Evolutionary conservation across 345 rosid species (phyloP).

Genomic region (Durio zibethinus): DNA sequence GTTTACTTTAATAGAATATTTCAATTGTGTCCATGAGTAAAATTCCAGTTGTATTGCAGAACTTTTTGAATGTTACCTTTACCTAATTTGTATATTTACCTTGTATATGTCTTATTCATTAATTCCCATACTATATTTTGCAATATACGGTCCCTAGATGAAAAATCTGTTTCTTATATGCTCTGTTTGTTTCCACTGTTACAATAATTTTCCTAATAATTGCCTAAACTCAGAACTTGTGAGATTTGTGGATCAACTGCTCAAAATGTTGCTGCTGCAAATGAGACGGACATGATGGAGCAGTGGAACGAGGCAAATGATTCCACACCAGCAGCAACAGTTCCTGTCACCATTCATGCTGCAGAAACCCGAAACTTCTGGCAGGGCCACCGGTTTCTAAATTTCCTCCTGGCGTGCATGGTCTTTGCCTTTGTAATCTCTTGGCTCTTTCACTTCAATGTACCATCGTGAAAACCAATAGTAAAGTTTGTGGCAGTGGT

Average conservation of each 20-base stretch:
- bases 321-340: constrained; percentile 24
- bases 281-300: constrained; percentile 48
- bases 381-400: constrained; percentile 83
- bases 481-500: background rate
- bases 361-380: constrained; percentile 55
- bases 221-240: constrained; percentile 59
- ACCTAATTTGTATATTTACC: background rate
- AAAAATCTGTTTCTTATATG: background rate
- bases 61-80: background rate
- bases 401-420: constrained; percentile 88
- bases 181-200: background rate
- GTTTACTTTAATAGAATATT: background rate
- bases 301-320: constrained; percentile 43
- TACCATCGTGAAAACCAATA: constrained; percentile 42
- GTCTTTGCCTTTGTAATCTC: constrained; percentile 92
- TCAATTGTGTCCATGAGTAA: background rate
- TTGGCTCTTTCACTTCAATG: constrained; percentile 92
- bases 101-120: background rate
- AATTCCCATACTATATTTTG: background rate
- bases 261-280: constrained; percentile 50
- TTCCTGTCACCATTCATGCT: constrained; percentile 26
- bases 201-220: background rate
- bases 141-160: background rate
- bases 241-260: constrained; percentile 94
- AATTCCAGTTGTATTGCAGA: background rate